Percentiles rank a stretch among this genome's conserved stretches.
Evolutionary conservation across 257 asterid genomes (phyloP).

Genomic region (Capsicum baccatum): DNA sequence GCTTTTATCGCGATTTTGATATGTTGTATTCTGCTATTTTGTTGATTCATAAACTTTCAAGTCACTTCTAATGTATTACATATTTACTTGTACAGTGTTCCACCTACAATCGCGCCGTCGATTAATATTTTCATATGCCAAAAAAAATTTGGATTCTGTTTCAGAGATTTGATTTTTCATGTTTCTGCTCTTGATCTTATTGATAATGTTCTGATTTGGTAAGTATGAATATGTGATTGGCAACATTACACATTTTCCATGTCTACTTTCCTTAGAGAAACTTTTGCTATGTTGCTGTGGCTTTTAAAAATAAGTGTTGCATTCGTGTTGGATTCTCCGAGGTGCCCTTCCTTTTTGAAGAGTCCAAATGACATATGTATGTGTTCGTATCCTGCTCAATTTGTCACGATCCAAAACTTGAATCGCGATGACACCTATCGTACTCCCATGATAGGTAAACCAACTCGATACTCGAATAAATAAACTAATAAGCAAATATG

Average conservation of each 20-base stretch:
- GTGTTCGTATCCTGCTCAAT: no score
- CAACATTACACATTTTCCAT: background rate
- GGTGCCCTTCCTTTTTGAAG: background rate
- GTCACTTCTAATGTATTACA: background rate
- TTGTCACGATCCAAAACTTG: no score
- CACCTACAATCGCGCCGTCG: background rate
- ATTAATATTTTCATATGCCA: background rate
- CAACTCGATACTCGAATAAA: no score
- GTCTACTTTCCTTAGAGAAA: background rate
- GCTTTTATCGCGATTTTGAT: background rate
- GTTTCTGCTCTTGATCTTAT: background rate
- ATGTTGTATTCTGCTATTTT: constrained; percentile 1
- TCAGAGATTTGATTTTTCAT: background rate
- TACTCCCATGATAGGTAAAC: no score
- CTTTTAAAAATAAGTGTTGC: accelerated
- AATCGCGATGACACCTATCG: no score
- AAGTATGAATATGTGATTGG: background rate
- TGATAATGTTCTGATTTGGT: background rate
- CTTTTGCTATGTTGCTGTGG: background rate
- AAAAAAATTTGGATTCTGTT: background rate
- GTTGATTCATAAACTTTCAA: background rate
- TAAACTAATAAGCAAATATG: no score
- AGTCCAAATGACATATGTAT: background rate
- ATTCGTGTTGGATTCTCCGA: background rate
- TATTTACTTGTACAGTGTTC: background rate